Percentiles rank a stretch among this genome's conserved stretches.
phyloP scores from a whole-genome alignment of 371 early-diverging fungal genomes.

The Syncephalastrum racemosum region DNA sequence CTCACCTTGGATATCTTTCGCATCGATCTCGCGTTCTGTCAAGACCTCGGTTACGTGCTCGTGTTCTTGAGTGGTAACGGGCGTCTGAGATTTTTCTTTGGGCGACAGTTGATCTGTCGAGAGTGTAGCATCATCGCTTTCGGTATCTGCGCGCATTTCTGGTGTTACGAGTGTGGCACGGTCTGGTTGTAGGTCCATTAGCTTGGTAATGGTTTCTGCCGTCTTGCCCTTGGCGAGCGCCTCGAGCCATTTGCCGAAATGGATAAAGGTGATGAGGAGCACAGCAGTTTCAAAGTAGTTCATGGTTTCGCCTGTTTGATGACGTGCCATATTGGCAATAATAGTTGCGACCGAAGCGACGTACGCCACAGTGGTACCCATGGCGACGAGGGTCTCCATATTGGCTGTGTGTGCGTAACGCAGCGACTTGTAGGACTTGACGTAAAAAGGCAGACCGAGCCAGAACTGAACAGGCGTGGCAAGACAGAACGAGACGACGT shows the following conservation, averaged over 20 bases:
- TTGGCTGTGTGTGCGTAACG: constrained; percentile 61
- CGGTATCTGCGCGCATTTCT: constrained; percentile 10
- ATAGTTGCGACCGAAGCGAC: constrained; percentile 56
- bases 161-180: constrained; percentile 47
- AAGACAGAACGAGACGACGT: constrained; percentile 49
- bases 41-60: constrained; percentile 17
- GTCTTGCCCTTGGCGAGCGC: constrained; percentile 71
- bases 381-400: constrained; percentile 69
- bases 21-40: constrained; percentile 38
- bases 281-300: constrained; percentile 70
- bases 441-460: constrained; percentile 55
- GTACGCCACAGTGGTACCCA: constrained; percentile 72
- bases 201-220: constrained; percentile 65
- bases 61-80: constrained; percentile 3
- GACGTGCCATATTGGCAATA: constrained; percentile 49
- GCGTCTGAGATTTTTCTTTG: not conserved
- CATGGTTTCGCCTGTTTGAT: constrained; percentile 28
- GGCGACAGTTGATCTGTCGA: not conserved
- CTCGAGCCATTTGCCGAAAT: constrained; percentile 71
- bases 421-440: constrained; percentile 54
- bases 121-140: not conserved
- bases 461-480: constrained; percentile 62
- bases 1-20: constrained; percentile 50
- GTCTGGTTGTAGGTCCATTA: constrained; percentile 71
- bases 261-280: constrained; percentile 68